Conservation (phyloP, 768 basidiomycete genomes). For the Paxillus involutus region DNA sequence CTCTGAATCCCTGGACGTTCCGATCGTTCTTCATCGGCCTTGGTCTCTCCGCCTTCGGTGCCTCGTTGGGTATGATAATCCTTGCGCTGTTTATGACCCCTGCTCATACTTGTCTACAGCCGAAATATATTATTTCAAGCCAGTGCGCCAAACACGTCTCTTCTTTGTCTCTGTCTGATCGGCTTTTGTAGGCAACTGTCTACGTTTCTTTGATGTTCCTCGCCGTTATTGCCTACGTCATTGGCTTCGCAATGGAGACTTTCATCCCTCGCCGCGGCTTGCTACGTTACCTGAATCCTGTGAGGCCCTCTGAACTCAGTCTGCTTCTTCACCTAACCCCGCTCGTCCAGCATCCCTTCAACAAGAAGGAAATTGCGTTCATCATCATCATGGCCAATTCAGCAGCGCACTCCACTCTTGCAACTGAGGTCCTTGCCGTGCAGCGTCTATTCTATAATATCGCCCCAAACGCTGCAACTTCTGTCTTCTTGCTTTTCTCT, state of each 20-base stretch:
- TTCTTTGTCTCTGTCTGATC: background rate
- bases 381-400: slow-evolving; percentile 59
- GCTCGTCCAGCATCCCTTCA: slow-evolving; percentile 49
- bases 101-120: slow-evolving; percentile 30
- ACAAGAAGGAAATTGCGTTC: slow-evolving; percentile 60
- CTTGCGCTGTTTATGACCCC: background rate
- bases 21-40: slow-evolving; percentile 54
- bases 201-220: slow-evolving; percentile 54
- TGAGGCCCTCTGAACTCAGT: background rate
- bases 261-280: slow-evolving; percentile 45
- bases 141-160: slow-evolving; percentile 30
- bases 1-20: slow-evolving; percentile 36
- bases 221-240: slow-evolving; percentile 47
- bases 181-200: slow-evolving; percentile 44
- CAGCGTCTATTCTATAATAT: slow-evolving; percentile 55
- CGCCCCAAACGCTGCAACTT: slow-evolving; percentile 43
- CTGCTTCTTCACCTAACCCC: background rate
- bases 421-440: slow-evolving; percentile 53
- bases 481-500: slow-evolving; percentile 43
- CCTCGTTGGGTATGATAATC: slow-evolving; percentile 41
- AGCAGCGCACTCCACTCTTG: slow-evolving; percentile 52
- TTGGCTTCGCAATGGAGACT: slow-evolving; percentile 48
- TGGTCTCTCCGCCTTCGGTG: slow-evolving; percentile 51
- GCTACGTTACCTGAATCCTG: slow-evolving; percentile 53
- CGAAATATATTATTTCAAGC: slow-evolving; percentile 63